Base-by-base conservation (phyloP, 257 asterid genomes). In the Penstemon davidsonii region DNA sequence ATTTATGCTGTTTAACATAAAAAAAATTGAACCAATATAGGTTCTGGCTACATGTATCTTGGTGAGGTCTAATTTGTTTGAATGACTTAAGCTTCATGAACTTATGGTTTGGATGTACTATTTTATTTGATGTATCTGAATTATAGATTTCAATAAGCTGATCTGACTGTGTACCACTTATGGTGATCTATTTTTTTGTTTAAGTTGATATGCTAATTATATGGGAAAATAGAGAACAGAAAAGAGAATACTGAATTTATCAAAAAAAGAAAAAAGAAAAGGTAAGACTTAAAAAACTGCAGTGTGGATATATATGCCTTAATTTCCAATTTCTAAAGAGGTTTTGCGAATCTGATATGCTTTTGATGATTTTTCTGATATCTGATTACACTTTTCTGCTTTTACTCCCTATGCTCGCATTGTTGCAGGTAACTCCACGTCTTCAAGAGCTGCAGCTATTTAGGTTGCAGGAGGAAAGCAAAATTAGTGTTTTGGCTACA, bases 391-490 rank as follows among this genome's bases (percentile, higher is more conserved):
- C 51, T 52, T 45, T 71, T 43, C 37, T 47, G 25, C 6, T 7
- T 8, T 67, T 36, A 38, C 46, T 49, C 46, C 70, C 63, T 46
- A 47, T 76, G 49, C 63, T 70, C 66, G 25, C 11, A 39, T 60
- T 60, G 62, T 76, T 71, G 75, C 82, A 94, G 99, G 95, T 94
- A 69, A 76, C 92, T 75, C 99, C 99, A 75, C 99, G 99, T 65
- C 87, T 91, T 52, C 92, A 85, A 78, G 99, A 91, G 73, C 88
- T 94, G 70, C 96, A 85, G 76, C 67, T 86, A 68, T 91, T 88
- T 71, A 84, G 75, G 82, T 66, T 75, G 67, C 93, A 85, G 75
- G 92, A 91, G 83, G 96, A 91, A 83, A 84, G 76, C 80, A 86
- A 86, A 78, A 69, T n/a, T 68, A 66, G 51, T 8, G 78, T 65